Evolutionary conservation across 331 rosid genomes (phyloP).

Genomic region (Acacia pycnantha): DNA sequence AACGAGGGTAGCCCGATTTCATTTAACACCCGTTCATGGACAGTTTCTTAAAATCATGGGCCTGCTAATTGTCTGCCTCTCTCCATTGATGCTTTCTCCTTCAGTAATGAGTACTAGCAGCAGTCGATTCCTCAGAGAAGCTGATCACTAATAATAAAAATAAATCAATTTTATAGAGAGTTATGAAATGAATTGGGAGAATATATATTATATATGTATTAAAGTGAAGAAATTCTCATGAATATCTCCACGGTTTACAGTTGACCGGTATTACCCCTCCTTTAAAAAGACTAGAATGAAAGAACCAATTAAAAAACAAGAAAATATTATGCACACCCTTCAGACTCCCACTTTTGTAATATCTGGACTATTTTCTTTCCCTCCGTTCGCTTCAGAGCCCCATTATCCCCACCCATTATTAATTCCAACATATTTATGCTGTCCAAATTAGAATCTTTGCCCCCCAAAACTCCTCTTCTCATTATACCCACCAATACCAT

Average conservation of each 20-base stretch:
- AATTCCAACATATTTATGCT: constrained; percentile 44
- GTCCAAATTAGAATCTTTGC: constrained; percentile 38
- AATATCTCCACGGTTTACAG: constrained; percentile 1
- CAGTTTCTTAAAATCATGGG: no score
- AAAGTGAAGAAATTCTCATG: constrained; percentile 44
- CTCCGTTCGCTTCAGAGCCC: constrained; percentile 32
- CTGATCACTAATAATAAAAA: not conserved
- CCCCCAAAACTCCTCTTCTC: constrained; percentile 32
- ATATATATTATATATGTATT: constrained; percentile 30
- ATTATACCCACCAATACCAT: constrained; percentile 26
- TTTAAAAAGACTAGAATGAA: not conserved
- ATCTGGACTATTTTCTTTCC: not conserved
- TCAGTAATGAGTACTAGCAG: no score
- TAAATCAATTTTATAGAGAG: not conserved
- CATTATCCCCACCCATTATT: constrained; percentile 35
- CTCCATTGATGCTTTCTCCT: no score
- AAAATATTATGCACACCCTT: constrained; percentile 47
- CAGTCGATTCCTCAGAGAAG: not conserved
- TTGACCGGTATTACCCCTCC: not conserved
- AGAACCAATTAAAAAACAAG: not conserved
- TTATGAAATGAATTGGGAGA: constrained; percentile 54
- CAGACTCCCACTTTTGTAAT: constrained; percentile 27
- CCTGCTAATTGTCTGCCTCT: no score
- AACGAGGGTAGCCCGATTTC: no score
- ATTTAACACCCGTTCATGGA: no score